A percentile compares a stretch with the other conserved stretches of the same genome.
These are phyloP conservation scores for Zopfochytrium polystomum DNA, from an alignment of 371 early-diverging fungal genomes.

Conservation along the genomic window DNA sequence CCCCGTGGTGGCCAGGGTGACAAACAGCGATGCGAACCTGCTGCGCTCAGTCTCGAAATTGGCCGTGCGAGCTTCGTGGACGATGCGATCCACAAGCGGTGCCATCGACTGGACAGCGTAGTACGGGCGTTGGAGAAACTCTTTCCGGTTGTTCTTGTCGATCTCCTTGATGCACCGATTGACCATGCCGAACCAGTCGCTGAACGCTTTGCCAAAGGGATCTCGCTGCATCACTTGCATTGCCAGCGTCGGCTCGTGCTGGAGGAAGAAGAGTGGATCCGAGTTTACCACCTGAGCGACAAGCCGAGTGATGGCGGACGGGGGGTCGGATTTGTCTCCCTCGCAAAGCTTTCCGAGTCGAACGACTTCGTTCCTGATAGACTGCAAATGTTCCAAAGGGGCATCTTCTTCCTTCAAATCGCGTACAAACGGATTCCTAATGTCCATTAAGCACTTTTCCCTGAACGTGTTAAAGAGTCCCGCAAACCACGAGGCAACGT, in stretches of 20 bases:
- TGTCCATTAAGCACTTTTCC: neutral
- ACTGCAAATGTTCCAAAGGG: neutral
- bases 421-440: neutral
- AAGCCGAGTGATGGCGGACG: too few relatives aligned
- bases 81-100: too few relatives aligned
- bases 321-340: too few relatives aligned
- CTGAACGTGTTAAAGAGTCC: neutral
- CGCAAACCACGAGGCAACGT: neutral
- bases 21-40: neutral
- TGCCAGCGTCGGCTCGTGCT: neutral
- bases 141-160: conserved; percentile 4
- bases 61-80: too few relatives aligned
- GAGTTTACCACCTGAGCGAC: too few relatives aligned
- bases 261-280: neutral
- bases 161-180: too few relatives aligned
- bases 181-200: neutral
- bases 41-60: too few relatives aligned
- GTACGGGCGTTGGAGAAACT: too few relatives aligned
- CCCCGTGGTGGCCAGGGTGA: neutral
- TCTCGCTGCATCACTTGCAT: neutral
- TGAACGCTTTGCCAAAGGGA: neutral
- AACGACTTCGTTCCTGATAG: too few relatives aligned
- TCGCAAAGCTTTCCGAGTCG: too few relatives aligned
- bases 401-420: neutral
- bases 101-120: too few relatives aligned